Base-by-base conservation (phyloP, 2,329 filamentous ascomycete genomes). In the Xylaria sp. region DNA sequence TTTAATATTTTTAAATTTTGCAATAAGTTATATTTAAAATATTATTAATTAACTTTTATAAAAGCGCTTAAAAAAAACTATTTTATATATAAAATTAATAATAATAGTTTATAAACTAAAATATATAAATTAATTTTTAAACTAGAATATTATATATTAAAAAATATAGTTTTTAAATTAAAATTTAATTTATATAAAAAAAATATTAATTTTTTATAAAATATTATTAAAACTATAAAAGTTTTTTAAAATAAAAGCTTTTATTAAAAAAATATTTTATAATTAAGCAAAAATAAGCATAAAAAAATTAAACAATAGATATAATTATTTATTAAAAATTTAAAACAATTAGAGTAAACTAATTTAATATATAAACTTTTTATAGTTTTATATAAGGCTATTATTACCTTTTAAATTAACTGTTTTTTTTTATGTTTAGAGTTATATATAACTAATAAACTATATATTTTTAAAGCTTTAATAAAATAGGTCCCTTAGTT, bases 121-220 rank as follows among this genome's bases (percentile, higher is more conserved):
- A 30, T 53, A 53, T 14, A 17, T 8, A 14, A 53, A 14, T 24
- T 53, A 53, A 17, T 53, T 32, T n/a, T n/a, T 11, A 53, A 53
- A 12, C 17, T 53, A 53, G 30, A 53, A 30, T 32, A 32, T 12
- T 47, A 47, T 47, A 12, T 53, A 4, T 14, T 53, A 14, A 32
- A 53, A 30, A 53, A 32, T 19, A 12, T 32, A 24, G 2, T 14
- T 53, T 14, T 53, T 9, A 53, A 30, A 24, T 12, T 27, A 53
- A 53, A 53, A 19, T 53, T 53, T n/a, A 32, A 53, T 14, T 53
- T 30, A 30, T 53, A 53, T 53, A 53, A 53, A 53, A 32, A 53
- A 32, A 53, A 24, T 21, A 53, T 27, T 30, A 30, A 12, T 9
- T 53, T 53, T 53, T 53, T 32, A 32, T 53, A 53, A 32, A 32